A percentile compares a stretch with the other conserved stretches of the same genome.
Conservation (phyloP, 257 asterid genomes). For the Cinchona pubescens region DNA sequence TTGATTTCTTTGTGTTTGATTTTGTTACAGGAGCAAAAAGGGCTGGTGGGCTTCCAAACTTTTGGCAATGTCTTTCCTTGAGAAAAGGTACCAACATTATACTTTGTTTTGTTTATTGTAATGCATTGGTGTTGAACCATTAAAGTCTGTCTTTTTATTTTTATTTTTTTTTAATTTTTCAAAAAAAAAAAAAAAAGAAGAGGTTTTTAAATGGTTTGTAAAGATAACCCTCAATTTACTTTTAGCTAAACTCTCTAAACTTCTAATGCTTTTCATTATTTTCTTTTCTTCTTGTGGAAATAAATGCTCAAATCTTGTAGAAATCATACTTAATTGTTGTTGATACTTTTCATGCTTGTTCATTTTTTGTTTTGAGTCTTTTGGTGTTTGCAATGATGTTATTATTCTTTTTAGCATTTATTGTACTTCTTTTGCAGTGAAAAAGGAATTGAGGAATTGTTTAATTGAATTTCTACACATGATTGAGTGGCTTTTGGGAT, state of each 20-base stretch:
- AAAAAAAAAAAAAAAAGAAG: no score
- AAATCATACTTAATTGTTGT: slow-evolving; percentile 7
- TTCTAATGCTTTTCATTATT: background rate
- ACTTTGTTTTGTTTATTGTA: slow-evolving; percentile 25
- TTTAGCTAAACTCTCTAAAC: background rate
- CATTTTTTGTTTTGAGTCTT: background rate
- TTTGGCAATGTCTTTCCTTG: slow-evolving; percentile 26
- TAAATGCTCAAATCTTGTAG: background rate
- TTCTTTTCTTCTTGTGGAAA: background rate
- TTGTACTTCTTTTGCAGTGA: background rate
- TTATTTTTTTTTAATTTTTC: no score
- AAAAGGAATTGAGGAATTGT: slow-evolving; percentile 1
- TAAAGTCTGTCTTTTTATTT: slow-evolving; percentile 11
- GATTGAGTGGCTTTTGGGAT: slow-evolving; percentile 10
- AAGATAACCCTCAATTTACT: slow-evolving; percentile 1
- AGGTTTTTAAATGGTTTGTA: slow-evolving; percentile 9
- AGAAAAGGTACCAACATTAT: slow-evolving; percentile 34
- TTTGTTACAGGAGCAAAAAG: slow-evolving; percentile 40
- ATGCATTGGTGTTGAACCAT: slow-evolving; percentile 18
- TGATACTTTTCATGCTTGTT: slow-evolving; percentile 5
- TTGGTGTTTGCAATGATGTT: slow-evolving; percentile 1
- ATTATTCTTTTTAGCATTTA: background rate
- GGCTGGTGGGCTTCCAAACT: slow-evolving; percentile 32
- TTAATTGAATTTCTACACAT: background rate
- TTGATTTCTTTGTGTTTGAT: slow-evolving; percentile 22